A percentile compares a stretch with the other conserved stretches of the same genome.
Evolutionary conservation across 768 basidiomycete genomes (phyloP).

Genomic region (Suillus bovinus): DNA sequence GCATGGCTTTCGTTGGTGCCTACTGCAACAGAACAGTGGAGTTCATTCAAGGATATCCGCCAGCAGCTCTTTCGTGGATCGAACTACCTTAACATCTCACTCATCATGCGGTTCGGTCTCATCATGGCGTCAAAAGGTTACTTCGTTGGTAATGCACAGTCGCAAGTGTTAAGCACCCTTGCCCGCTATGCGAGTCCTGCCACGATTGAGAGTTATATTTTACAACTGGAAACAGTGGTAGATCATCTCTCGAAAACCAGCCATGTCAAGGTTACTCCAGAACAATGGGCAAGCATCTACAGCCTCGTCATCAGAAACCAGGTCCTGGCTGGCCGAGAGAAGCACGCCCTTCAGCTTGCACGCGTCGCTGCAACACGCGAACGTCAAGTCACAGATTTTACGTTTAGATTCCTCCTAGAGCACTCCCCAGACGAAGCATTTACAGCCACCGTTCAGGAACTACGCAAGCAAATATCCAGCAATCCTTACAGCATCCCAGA

Average conservation of each 20-base stretch:
- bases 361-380: slow-evolving; percentile 32
- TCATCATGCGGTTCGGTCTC: slow-evolving; percentile 44
- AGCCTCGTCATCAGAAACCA: slow-evolving; percentile 44
- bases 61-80: slow-evolving; percentile 33
- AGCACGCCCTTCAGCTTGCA: slow-evolving; percentile 48
- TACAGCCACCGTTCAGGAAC: slow-evolving; percentile 18
- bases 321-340: slow-evolving; percentile 36
- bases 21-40: slow-evolving; percentile 20
- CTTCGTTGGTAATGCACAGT: slow-evolving; percentile 14
- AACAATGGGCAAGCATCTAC: slow-evolving; percentile 22
- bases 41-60: slow-evolving; percentile 30
- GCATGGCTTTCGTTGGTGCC: slow-evolving; percentile 49
- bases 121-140: slow-evolving; percentile 51
- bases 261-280: slow-evolving; percentile 4
- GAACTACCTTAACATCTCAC: slow-evolving; percentile 32
- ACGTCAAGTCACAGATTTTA: slow-evolving; percentile 36
- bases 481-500: slow-evolving; percentile 2
- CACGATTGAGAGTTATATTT: slow-evolving; percentile 40
- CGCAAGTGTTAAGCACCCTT: slow-evolving; percentile 38
- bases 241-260: slow-evolving; percentile 12
- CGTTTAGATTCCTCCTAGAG: slow-evolving; percentile 36
- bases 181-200: slow-evolving; percentile 42
- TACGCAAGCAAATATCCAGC: not conserved
- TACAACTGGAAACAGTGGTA: slow-evolving; percentile 23
- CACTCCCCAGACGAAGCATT: slow-evolving; percentile 16